phyloP scores from a whole-genome alignment of 495 filamentous ascomycete genomes.

The Neurospora sp. region DNA sequence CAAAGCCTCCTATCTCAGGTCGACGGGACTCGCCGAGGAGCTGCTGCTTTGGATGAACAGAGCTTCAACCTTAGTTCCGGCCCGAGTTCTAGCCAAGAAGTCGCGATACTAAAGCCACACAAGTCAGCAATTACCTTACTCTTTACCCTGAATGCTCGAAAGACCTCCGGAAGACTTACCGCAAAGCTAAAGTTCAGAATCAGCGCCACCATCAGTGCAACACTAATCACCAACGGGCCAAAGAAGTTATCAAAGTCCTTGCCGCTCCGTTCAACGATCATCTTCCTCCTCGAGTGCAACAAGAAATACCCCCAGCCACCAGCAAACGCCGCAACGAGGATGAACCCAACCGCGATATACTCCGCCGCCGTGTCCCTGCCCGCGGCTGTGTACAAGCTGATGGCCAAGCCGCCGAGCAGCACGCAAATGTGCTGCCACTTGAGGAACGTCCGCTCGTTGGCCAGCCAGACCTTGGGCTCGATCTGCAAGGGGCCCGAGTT shows the following conservation, averaged over 20 bases:
- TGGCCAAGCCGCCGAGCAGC: constrained; percentile 68
- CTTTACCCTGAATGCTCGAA: neutral
- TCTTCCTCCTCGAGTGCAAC: constrained; percentile 59
- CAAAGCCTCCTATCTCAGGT: neutral
- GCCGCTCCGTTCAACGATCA: constrained; percentile 78
- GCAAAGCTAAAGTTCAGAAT: constrained; percentile 85
- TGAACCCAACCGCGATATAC: constrained; percentile 69
- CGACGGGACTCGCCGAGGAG: neutral
- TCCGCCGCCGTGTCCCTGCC: constrained; percentile 62
- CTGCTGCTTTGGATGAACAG: neutral
- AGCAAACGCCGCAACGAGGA: constrained; percentile 69
- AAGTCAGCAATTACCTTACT: neutral
- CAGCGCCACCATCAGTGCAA: constrained; percentile 68
- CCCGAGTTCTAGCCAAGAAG: neutral
- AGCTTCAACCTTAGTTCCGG: neutral
- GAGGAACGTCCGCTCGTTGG: constrained; percentile 93
- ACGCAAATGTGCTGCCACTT: constrained; percentile 95
- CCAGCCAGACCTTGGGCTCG: constrained; percentile 96
- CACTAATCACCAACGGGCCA: constrained; percentile 75
- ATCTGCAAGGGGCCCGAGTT: constrained; percentile 82
- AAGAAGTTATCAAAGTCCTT: constrained; percentile 83
- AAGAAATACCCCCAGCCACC: constrained; percentile 82
- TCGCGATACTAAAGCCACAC: neutral
- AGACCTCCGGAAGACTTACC: constrained; percentile 21
- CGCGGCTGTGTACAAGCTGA: constrained; percentile 82